These are phyloP conservation scores for Podochytrium sp. DNA, from an alignment of 192 early-diverging fungal species.

Conservation along the genomic window DNA sequence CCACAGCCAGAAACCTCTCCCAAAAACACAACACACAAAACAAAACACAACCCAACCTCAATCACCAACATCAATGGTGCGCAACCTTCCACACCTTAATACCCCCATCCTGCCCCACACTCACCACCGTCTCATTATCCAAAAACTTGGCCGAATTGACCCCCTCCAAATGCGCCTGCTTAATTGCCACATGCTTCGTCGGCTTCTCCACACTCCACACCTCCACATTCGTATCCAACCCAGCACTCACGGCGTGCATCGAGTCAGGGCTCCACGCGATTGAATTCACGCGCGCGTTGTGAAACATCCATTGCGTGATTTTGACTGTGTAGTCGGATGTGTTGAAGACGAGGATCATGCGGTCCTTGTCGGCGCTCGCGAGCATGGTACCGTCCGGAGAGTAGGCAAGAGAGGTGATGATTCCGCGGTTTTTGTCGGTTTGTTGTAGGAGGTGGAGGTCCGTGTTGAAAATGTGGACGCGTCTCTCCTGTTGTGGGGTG, in stretches of 20 bases:
- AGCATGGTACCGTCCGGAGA: constrained; percentile 74
- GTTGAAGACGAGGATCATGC: constrained; percentile 80
- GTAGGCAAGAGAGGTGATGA: constrained; percentile 80
- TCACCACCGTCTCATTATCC: constrained; percentile 67
- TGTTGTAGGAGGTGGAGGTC: background rate
- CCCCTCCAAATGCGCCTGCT: constrained; percentile 81
- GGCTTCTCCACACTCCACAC: constrained; percentile 87
- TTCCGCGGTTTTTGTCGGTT: constrained; percentile 51
- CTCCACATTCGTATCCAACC: constrained; percentile 89
- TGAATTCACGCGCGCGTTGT: constrained; percentile 81
- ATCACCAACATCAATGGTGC: constrained; percentile 25
- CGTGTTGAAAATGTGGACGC: constrained; percentile 12
- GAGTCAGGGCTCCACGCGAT: constrained; percentile 82
- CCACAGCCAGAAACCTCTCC: background rate
- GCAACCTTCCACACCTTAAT: constrained; percentile 63
- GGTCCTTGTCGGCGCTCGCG: constrained; percentile 79
- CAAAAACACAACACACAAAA: background rate
- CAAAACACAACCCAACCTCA: too few species aligned
- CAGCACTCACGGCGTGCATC: constrained; percentile 73
- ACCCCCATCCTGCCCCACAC: constrained; percentile 80
- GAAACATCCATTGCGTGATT: constrained; percentile 82
- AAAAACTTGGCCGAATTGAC: constrained; percentile 76
- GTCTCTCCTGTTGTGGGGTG: background rate
- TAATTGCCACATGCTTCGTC: constrained; percentile 74
- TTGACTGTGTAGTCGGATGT: constrained; percentile 55